Conservation (phyloP, 2,329 filamentous ascomycete species). For the Fusarium oligoseptatum region DNA sequence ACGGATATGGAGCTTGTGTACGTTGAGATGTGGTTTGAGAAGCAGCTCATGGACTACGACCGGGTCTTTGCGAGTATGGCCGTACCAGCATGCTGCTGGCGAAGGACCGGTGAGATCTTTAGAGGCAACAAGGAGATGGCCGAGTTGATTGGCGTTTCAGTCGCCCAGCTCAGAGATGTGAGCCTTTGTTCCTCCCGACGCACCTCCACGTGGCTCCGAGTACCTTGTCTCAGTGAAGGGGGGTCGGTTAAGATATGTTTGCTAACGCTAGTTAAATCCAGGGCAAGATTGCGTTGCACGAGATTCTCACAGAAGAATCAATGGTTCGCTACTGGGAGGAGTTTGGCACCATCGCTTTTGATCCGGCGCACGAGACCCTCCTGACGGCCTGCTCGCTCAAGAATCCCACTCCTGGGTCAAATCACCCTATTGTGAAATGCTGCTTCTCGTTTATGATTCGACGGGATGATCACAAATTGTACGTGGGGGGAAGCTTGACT, state of each 20-base stretch:
- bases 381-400: constrained; percentile 94
- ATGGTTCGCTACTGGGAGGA: constrained; percentile 99
- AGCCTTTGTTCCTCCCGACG: constrained; percentile 54
- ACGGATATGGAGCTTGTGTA: constrained; percentile 95
- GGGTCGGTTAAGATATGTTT: constrained; percentile 9
- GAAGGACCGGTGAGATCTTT: constrained; percentile 96
- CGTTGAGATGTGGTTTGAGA: constrained; percentile 99
- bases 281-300: constrained; percentile 95
- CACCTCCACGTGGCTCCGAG: constrained; percentile 13
- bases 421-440: constrained; percentile 84
- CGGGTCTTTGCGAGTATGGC: constrained; percentile 99
- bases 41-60: constrained; percentile 96
- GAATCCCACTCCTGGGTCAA: constrained; percentile 78
- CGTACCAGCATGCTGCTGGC: constrained; percentile 97
- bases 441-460: constrained; percentile 98
- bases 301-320: constrained; percentile 95
- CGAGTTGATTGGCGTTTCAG: constrained; percentile 91
- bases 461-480: constrained; percentile 97
- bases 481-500: constrained; percentile 56
- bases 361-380: constrained; percentile 92
- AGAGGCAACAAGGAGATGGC: constrained; percentile 99
- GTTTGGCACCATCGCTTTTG: constrained; percentile 97
- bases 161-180: constrained; percentile 91
- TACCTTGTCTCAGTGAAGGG: constrained; percentile 6
- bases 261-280: constrained; percentile 54